Percentiles rank a stretch among this genome's conserved stretches.
These are phyloP conservation scores for Golubevia sp. DNA, from an alignment of 1,284 basidiomycete genomes.

Conservation along the genomic window DNA sequence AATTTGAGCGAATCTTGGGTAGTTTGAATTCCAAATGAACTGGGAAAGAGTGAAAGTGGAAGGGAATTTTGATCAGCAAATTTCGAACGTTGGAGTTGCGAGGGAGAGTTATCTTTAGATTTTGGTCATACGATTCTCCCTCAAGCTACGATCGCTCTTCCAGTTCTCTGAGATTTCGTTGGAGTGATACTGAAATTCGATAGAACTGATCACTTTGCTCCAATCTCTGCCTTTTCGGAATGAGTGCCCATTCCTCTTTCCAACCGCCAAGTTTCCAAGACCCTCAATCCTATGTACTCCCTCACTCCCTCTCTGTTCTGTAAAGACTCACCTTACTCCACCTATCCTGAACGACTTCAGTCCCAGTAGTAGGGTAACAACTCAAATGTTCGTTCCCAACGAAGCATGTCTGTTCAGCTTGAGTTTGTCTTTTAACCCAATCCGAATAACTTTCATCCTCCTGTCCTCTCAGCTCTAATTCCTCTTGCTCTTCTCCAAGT, in stretches of 20 bases:
- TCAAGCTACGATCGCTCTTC: no score
- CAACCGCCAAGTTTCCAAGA: no score
- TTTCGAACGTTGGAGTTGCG: neutral
- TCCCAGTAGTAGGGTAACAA: slow-evolving; percentile 37
- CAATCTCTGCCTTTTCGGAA: neutral
- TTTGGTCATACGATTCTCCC: no score
- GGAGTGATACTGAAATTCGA: no score
- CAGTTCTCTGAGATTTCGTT: no score
- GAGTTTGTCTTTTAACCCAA: slow-evolving; percentile 25
- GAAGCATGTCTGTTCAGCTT: slow-evolving; percentile 29
- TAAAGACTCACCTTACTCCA: slow-evolving; percentile 28
- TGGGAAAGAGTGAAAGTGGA: neutral
- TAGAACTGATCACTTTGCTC: no score
- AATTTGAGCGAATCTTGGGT: slow-evolving; percentile 33
- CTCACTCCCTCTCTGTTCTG: no score
- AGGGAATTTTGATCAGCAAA: neutral
- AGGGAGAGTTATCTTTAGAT: neutral
- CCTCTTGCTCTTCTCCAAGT: no score
- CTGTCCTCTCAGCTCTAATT: no score
- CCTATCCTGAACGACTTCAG: slow-evolving; percentile 25
- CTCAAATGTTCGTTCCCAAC: slow-evolving; percentile 44
- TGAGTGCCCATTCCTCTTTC: neutral
- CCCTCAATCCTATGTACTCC: no score
- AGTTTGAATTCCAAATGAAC: slow-evolving; percentile 52
- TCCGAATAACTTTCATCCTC: neutral